Conservation (phyloP, 768 basidiomycete genomes). For the Russula sp. region DNA sequence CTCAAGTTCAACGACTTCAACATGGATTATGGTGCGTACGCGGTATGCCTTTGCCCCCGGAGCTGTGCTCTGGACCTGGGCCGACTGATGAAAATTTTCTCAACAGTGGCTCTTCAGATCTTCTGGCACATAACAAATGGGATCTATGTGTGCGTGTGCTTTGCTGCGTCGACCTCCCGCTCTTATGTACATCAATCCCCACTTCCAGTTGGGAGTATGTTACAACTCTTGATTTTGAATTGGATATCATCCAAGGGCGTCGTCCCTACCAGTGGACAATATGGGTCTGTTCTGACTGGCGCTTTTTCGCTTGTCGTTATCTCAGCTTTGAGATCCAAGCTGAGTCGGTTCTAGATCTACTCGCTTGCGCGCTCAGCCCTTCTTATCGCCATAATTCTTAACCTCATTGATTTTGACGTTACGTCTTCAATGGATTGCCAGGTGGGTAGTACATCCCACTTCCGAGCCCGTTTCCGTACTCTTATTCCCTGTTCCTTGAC, state of each 20-base stretch:
- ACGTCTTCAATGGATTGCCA: not conserved
- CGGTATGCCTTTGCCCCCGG: not conserved
- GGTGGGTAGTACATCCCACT: not conserved
- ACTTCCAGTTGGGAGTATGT: slow-evolving; percentile 5
- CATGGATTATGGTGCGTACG: not conserved
- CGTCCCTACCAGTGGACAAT: slow-evolving; percentile 17
- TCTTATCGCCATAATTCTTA: not conserved
- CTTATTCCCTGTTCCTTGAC: not conserved
- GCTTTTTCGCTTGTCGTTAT: not conserved
- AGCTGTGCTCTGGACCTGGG: not conserved
- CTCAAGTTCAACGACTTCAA: too few relatives aligned
- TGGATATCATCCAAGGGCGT: not conserved
- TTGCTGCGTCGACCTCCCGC: too few relatives aligned
- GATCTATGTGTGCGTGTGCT: slow-evolving; percentile 1
- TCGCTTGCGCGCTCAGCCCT: not conserved
- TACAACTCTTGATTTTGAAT: not conserved
- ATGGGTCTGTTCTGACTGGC: not conserved
- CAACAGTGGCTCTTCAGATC: not conserved
- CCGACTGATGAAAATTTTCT: not conserved
- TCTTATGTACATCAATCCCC: not conserved
- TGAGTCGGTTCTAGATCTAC: not conserved
- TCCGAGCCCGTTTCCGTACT: not conserved
- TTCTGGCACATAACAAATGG: not conserved
- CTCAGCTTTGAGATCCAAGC: not conserved
- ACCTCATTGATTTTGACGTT: not conserved